Evolutionary conservation across 164 flowering plant genomes (phyloP).

Genomic region (Cinnamomum micranthum): DNA sequence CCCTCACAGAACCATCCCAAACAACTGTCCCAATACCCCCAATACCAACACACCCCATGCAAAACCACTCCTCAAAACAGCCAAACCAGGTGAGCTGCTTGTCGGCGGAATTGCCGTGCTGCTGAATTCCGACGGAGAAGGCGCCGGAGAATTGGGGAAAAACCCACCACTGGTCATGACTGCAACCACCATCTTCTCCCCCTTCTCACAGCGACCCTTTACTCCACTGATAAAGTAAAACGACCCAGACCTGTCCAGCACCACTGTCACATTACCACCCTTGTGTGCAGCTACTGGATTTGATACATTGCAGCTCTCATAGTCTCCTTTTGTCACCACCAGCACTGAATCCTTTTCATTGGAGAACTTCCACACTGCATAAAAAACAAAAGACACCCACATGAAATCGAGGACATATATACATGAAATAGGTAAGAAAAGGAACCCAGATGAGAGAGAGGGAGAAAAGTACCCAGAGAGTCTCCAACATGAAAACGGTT

Average conservation of each 20-base stretch:
- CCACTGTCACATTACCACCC: conserved; percentile 44
- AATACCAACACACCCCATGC: conserved; percentile 14
- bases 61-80: conserved; percentile 2
- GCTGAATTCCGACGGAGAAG: conserved; percentile 42
- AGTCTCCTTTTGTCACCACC: conserved; percentile 33
- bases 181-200: conserved; percentile 50
- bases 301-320: conserved; percentile 31
- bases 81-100: conserved; percentile 14
- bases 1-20: conserved; percentile 11
- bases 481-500: conserved; percentile 42
- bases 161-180: conserved; percentile 32
- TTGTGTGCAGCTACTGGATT: conserved; percentile 38
- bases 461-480: neutral
- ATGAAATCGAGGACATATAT: neutral
- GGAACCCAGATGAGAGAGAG: neutral
- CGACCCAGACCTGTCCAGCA: conserved; percentile 41
- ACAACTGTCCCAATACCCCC: conserved; percentile 19
- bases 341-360: conserved; percentile 42
- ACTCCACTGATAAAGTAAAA: conserved; percentile 55
- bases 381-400: conserved; percentile 12
- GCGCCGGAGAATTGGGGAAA: conserved; percentile 34
- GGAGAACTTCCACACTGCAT: conserved; percentile 43
- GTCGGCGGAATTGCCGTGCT: conserved; percentile 41
- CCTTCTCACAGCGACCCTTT: conserved; percentile 44
- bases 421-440: neutral